Base-by-base conservation (phyloP, 345 rosid genomes). In the Ceriops tagal region DNA sequence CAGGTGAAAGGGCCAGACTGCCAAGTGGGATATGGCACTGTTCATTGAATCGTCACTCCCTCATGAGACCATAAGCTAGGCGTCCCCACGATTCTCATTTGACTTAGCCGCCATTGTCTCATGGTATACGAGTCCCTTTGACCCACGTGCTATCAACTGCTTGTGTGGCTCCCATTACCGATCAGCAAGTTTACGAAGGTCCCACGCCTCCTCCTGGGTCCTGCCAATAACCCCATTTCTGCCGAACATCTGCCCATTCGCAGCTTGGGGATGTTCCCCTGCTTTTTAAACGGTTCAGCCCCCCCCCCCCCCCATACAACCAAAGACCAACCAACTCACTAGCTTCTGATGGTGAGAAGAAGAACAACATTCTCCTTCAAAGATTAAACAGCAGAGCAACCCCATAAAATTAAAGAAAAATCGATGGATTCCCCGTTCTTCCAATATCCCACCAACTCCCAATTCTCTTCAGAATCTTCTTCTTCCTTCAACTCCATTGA, bases 61-160 rank as follows among this genome's bases (percentile, higher is more conserved):
- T 3, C 8, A 15, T 76, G 73, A 71, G 73, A 69, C 66, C 80
- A 68, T 69, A 64, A 60, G 13, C 31, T 78, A 71, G 75, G 30
- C 3, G 75, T 75, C 80, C 60, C 8, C 35, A 32, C 5, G 7
- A 0, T 32, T 32, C 35, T 24, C 37, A 6, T 49, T 62, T 73
- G 73, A 71, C 80, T 58, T 28, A 64, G 87, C 87, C 84, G 83
- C 84, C 87, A 70, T 64, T 47, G 35, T 77, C 82, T 62, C 53
- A 53, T 5, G 9, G 3, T 22, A 7, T 11, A 55, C 27, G 59
- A 32, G 52, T 51, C 31, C 46, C 58, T 84, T 84, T 84, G 88
- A 84, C 88, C 65, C 91, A 84, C 84, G 91, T 82, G 88, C 76
- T 15, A 53, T 19, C 26, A 73, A 78, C 75, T 61, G n/a, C 21